Evolutionary conservation across 768 basidiomycete genomes (phyloP), one percentile per base, ranked within the genome.

Genomic region (Suillus fuscotomentosus): DNA sequence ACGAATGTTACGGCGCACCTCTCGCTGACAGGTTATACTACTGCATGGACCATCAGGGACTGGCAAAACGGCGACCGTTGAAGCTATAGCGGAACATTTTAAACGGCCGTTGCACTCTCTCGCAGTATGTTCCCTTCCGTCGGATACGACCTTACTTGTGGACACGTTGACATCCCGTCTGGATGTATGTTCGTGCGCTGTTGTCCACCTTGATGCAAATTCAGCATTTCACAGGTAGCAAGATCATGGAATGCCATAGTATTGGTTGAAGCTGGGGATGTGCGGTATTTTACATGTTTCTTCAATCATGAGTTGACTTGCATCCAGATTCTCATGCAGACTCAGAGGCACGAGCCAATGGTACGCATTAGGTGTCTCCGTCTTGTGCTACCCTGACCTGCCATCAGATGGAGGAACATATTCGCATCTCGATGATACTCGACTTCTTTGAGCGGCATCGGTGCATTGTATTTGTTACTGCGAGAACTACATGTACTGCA

Each of bases 41-140:
- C 85, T 99, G 5, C 92, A 91, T 69, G 97, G 97, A 11, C 97
- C 97, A 61, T 97, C 97, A 1, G 97, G 97, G 71, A 99, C 97
- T 9, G 97, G 97, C 63, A 99, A 99, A 80, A 99, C 97, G 5
- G 56, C 56, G 1, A 57, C 56, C 15, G 56, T 57, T 57, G 56
- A 57, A 57, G 56, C 56, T 5, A 57, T 57, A 6, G 56, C 56
- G 3, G 56, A 57, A 17, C 56, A 57, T 17, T 57, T 41, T 7
- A 57, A 9, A 39, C 56, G 56, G 17, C 56, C 56, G 14, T 27
- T 61, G 31, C 59, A 60, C 20, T 24, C 27, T 20, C 61, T 57
- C 24, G 3, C 54, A 27, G 51, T 38, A 22, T 31, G 55, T 45
- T 36, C 63, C 22, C 43, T 42, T 41, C 61, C 36, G 22, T 24